Percentiles rank a stretch among this genome's conserved stretches.
Conservation (phyloP, 305 asterid species). For the Solanum chacoense region DNA sequence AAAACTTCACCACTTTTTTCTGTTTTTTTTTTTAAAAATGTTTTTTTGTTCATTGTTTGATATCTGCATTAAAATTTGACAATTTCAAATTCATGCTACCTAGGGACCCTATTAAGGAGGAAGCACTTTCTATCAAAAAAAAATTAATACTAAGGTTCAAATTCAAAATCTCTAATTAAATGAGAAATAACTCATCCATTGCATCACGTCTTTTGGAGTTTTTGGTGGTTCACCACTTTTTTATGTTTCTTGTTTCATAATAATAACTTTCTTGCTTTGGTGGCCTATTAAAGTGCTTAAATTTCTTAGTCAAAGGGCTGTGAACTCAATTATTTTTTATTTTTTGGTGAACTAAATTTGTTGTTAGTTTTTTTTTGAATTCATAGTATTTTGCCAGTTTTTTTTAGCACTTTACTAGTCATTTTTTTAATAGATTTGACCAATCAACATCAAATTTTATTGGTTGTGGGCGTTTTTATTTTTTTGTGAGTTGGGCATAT, state of each 20-base stretch:
- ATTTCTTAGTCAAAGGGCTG: not conserved
- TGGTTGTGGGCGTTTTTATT: not conserved
- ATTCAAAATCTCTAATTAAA: rapidly evolving
- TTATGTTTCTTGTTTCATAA: not conserved
- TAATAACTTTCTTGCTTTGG: not conserved
- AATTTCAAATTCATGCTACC: too few species aligned
- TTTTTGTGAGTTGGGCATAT: not conserved
- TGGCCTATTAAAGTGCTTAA: not conserved
- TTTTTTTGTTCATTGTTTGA: too few species aligned
- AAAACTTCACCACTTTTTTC: not conserved
- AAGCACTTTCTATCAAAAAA: not conserved
- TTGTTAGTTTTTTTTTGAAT: not conserved
- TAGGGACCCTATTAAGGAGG: too few species aligned
- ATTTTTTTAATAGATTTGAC: not conserved
- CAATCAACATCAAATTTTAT: not conserved
- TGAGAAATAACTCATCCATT: rapidly evolving
- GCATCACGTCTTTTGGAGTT: not conserved
- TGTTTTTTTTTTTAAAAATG: not conserved
- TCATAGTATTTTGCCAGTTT: not conserved
- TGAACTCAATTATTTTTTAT: not conserved
- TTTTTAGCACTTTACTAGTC: not conserved
- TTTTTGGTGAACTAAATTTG: not conserved
- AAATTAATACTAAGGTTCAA: rapidly evolving
- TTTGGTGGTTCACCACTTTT: not conserved
- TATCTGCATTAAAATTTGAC: too few species aligned